Percentiles rank a stretch among this genome's conserved stretches.
phyloP scores from a whole-genome alignment of 495 filamentous ascomycete genomes.

The Daldinia vernicosa region DNA sequence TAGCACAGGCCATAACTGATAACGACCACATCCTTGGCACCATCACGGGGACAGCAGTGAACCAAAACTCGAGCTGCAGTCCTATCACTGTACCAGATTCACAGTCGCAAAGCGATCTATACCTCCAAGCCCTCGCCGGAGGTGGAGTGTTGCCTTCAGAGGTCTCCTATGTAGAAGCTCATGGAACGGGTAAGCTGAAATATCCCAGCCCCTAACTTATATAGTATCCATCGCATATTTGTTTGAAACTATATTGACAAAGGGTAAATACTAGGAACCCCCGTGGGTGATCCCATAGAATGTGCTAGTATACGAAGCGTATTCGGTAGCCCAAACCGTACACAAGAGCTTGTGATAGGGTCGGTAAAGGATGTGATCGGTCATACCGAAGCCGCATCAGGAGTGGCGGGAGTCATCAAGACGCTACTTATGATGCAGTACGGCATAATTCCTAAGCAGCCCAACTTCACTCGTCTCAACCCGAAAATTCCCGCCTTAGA shows the following conservation, averaged over 20 bases:
- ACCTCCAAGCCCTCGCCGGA: slow-evolving; percentile 37
- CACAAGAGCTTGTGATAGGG: slow-evolving; percentile 42
- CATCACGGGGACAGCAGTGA: slow-evolving; percentile 60
- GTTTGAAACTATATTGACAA: slow-evolving; percentile 1
- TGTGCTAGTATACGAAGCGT: slow-evolving; percentile 46
- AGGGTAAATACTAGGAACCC: slow-evolving; percentile 43
- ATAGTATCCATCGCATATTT: not conserved
- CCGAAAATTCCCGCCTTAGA: slow-evolving; percentile 48
- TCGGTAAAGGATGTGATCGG: slow-evolving; percentile 64
- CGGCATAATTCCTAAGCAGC: slow-evolving; percentile 52
- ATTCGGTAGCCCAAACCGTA: slow-evolving; percentile 40
- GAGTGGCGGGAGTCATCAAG: slow-evolving; percentile 57
- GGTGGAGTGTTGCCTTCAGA: slow-evolving; percentile 25
- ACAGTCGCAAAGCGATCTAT: slow-evolving; percentile 46
- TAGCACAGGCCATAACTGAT: slow-evolving; percentile 54
- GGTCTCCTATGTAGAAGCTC: slow-evolving; percentile 55
- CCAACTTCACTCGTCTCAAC: slow-evolving; percentile 55
- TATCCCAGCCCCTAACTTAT: not conserved
- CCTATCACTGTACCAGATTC: slow-evolving; percentile 53
- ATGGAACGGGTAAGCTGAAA: slow-evolving; percentile 47
- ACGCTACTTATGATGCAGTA: slow-evolving; percentile 60
- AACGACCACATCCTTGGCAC: slow-evolving; percentile 61
- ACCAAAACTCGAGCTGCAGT: slow-evolving; percentile 50
- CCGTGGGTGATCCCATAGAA: slow-evolving; percentile 62
- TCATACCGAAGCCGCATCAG: slow-evolving; percentile 61